Base-by-base conservation (phyloP, 2,329 filamentous ascomycete species). In the Beauveria sp. region DNA sequence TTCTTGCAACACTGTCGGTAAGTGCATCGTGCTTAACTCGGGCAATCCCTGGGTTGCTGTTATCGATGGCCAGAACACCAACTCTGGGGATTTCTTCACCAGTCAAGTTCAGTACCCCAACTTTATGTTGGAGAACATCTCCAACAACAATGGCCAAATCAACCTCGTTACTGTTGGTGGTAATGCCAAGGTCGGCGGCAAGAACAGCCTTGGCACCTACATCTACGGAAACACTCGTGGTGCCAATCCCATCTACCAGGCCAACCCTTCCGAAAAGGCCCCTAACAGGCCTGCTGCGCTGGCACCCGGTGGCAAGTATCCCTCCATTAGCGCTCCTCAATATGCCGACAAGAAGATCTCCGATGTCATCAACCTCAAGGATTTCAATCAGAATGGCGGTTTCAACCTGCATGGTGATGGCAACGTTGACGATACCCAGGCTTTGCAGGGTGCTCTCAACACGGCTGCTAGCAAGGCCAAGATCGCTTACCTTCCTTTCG, bases 401-500 rank as follows among this genome's bases (percentile, higher is more conserved):
- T 58, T 58, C 61, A 59, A 48, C 42, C 28, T 62, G 34, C 61
- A 53, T 48, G 84, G 84, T 53, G 79, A 87, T 68, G 85, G 83
- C 14, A 70, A 71, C 2, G 80, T 81, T 1, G 85, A 88, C 69
- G 84, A 87, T 67, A 88, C 86, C 3, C 72, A 74, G 3, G 83
- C 83, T 2, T 76, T 89, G 14, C 83, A 88, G 68, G 71, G 68
- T 1, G 79, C 81, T n/a, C 79, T 89, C 68, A 75, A 77, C 68
- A 71, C 70, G 2, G 83, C 84, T 3, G 77, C 76, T 3, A 69
- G 73, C 0, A 68, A 73, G n/a, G 75, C 76, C 22, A 77, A 81
- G 63, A 75, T 87, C 54, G 70, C 84, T 9, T 86, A 80, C 73
- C 76, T 87, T 63, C 83, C 85, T 68, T 76, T 79, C 64, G 84